These are phyloP conservation scores for Quercus tomentella DNA, from an alignment of 331 rosid species.

Conservation along the genomic window DNA sequence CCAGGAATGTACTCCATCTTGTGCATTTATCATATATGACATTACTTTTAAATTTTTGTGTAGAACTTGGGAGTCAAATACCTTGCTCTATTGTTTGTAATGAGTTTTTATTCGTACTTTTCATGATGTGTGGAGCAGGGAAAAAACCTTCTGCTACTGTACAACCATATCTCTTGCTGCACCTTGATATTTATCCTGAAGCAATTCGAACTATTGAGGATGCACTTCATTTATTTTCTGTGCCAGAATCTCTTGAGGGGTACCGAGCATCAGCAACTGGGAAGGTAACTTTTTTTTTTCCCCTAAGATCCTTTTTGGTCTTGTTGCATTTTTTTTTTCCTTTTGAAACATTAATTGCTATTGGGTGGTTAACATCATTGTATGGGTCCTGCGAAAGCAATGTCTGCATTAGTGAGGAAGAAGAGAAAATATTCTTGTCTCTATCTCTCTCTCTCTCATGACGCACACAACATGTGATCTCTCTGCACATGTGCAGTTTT, in stretches of 20 bases:
- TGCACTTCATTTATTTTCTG: constrained; percentile 82
- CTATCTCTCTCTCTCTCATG: neutral
- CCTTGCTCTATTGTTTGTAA: neutral
- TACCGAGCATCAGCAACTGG: constrained; percentile 72
- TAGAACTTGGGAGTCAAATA: neutral
- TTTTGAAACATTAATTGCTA: neutral
- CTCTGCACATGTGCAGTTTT: neutral
- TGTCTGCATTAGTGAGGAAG: neutral
- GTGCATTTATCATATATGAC: neutral
- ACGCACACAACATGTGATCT: neutral
- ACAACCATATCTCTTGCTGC: constrained; percentile 84
- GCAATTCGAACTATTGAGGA: constrained; percentile 75
- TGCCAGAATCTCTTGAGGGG: constrained; percentile 87
- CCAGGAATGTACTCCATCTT: neutral
- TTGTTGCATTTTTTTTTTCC: neutral
- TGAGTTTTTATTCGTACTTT: neutral
- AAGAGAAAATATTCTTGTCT: neutral
- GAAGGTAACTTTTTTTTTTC: constrained; percentile 45
- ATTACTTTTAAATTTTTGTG: neutral
- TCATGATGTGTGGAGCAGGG: constrained; percentile 38
- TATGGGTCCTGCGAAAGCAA: neutral
- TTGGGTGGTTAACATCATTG: neutral
- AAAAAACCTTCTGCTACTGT: constrained; percentile 69
- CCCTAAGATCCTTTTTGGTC: neutral
- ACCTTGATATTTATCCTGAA: constrained; percentile 83